Evolutionary conservation across 306 rosid species (phyloP), one percentile per base, ranked within the genome.

Genomic region (Inga laurina): DNA sequence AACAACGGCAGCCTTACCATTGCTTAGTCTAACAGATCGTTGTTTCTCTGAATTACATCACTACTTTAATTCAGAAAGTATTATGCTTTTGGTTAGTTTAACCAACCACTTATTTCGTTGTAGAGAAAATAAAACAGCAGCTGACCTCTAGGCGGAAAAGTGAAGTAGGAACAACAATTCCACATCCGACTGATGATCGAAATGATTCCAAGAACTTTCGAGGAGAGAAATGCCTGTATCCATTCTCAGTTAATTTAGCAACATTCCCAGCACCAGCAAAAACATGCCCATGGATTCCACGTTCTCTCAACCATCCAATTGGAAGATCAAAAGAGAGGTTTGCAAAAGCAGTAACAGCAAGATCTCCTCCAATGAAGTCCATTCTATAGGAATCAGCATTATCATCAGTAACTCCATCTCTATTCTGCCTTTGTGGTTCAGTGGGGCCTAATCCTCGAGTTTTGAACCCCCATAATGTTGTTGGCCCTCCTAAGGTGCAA

Each of bases 271-370:
- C 91, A 86, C 99, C 95, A 51, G 97, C 97, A 87, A 97, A 97
- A 82, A 94, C 78, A 86, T 97, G 99, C 54, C 97, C 97, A 78
- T 97, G 98, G 75, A 97, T 87, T 66, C 99, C 98, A 67, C 77
- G 91, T 85, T 97, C 92, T 91, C 93, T 90, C 86, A 97, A 85
- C 99, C 94, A 94, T 84, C 89, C 86, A 68, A 90, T 1, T 10
- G 98, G 99, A 86, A 94, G 89, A 87, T 97, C 97, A 78, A 97
- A 97, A 24, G 99, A 97, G 76, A 97, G 89, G 81, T 94, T 97
- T 27, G 95, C 97, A 89, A 97, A 97, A 27, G 97, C 97, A 77
- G 98, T 90, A 84, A 94, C 91, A 64, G 98, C 97, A 80, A 97
- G 93, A 91, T 97, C 99, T 84, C 99, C 99, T 80, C 99, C 99